A percentile compares a stretch with the other conserved stretches of the same genome.
Conservation (phyloP, 2,329 filamentous ascomycete genomes). For the Colletotrichum nymphaeae region DNA sequence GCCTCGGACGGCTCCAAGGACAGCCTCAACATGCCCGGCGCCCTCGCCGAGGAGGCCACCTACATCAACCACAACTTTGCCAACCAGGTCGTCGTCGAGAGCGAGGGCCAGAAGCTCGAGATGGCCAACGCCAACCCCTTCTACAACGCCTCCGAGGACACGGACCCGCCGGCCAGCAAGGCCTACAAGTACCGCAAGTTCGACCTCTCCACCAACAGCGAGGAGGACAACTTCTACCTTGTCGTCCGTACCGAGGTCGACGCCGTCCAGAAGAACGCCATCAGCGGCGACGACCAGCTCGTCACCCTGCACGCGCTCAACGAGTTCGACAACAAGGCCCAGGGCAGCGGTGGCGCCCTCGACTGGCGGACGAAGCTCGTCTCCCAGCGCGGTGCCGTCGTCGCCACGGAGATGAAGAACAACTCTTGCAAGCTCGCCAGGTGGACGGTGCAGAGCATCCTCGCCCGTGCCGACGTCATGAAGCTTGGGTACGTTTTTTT, state of each 20-base stretch:
- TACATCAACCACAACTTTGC: slow-evolving; percentile 99
- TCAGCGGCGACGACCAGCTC: slow-evolving; percentile 90
- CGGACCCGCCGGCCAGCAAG: slow-evolving; percentile 93
- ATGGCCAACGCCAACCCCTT: slow-evolving; percentile 95
- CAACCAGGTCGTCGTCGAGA: slow-evolving; percentile 92
- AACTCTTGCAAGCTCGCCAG: slow-evolving; percentile 98
- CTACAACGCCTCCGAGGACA: slow-evolving; percentile 94
- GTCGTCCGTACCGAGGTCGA: slow-evolving; percentile 96
- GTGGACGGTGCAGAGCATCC: slow-evolving; percentile 97
- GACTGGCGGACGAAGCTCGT: slow-evolving; percentile 98
- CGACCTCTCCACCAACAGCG: slow-evolving; percentile 93
- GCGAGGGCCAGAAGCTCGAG: slow-evolving; percentile 79
- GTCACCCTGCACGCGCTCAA: slow-evolving; percentile 96
- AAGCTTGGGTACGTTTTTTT: slow-evolving; percentile 83
- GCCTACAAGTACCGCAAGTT: slow-evolving; percentile 98
- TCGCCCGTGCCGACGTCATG: slow-evolving; percentile 98
- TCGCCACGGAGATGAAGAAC: slow-evolving; percentile 99
- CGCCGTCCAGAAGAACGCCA: slow-evolving; percentile 94
- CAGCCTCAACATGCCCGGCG: slow-evolving; percentile 90
- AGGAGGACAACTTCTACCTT: slow-evolving; percentile 87
- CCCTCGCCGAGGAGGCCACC: slow-evolving; percentile 95
- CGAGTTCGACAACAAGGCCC: slow-evolving; percentile 98
- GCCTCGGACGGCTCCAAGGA: slow-evolving; percentile 94
- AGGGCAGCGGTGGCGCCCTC: slow-evolving; percentile 91
- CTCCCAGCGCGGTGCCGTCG: slow-evolving; percentile 93